Conservation (phyloP, 768 basidiomycete species). For the Podaxis pistillaris region DNA sequence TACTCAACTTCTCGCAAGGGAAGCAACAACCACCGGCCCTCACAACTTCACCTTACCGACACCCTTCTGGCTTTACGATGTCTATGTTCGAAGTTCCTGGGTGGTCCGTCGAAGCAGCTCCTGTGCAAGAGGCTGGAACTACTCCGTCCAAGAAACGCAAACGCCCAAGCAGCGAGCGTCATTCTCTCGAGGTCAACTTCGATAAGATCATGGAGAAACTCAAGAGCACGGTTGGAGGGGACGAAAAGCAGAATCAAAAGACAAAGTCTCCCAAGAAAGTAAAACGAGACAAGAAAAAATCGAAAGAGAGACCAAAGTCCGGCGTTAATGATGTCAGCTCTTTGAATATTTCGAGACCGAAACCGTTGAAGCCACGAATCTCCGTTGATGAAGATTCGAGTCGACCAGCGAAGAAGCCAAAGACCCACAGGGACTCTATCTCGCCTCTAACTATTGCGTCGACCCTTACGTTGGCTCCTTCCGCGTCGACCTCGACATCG, state of each 20-base stretch:
- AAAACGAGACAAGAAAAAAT: conserved; percentile 19
- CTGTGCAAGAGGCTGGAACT: conserved; percentile 32
- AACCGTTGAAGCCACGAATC: conserved; percentile 20
- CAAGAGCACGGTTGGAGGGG: conserved; percentile 18
- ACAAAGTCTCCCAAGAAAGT: conserved; percentile 17
- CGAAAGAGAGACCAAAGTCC: conserved; percentile 15
- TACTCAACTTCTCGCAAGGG: background rate
- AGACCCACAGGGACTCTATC: conserved; percentile 5
- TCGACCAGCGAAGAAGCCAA: conserved; percentile 16
- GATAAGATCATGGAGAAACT: conserved; percentile 61
- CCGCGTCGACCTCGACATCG: conserved; percentile 6
- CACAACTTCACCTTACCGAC: background rate
- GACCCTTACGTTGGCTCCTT: conserved; percentile 12
- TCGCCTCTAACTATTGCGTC: background rate
- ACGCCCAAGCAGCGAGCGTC: conserved; percentile 35
- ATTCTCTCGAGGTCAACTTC: conserved; percentile 49
- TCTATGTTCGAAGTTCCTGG: conserved; percentile 61
- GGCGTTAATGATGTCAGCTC: background rate
- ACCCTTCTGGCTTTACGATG: background rate
- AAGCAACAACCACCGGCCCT: background rate
- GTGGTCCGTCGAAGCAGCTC: conserved; percentile 53
- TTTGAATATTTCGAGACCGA: conserved; percentile 21
- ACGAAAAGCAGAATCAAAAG: conserved; percentile 23
- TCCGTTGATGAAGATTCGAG: conserved; percentile 19
- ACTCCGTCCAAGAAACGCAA: conserved; percentile 55